Conservation (phyloP, 2,329 filamentous ascomycete genomes). For the Dothideomycetes sp. region DNA sequence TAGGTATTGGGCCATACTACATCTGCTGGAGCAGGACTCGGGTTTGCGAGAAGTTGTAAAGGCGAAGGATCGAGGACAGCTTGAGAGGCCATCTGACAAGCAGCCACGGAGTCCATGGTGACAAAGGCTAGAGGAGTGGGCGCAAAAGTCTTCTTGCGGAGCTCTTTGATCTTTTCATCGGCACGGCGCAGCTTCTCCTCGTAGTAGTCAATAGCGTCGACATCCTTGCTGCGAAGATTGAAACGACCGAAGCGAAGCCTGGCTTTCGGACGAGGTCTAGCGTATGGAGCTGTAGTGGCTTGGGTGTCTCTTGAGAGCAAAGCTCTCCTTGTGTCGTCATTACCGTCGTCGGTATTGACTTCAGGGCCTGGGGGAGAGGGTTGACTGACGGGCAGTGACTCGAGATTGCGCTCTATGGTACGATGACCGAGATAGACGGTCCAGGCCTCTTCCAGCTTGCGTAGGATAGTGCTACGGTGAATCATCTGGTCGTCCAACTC, state of each 20-base stretch:
- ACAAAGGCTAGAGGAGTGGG: conserved; percentile 84
- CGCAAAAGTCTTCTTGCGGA: conserved; percentile 64
- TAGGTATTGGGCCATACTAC: conserved; percentile 97
- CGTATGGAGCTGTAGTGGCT: conserved; percentile 27
- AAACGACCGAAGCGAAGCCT: conserved; percentile 72
- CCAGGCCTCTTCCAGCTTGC: conserved; percentile 74
- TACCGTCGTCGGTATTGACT: conserved; percentile 16
- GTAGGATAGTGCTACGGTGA: conserved; percentile 52
- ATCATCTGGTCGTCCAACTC: conserved; percentile 65
- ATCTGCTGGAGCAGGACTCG: conserved; percentile 79
- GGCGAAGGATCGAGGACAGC: conserved; percentile 86
- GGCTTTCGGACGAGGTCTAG: conserved; percentile 50
- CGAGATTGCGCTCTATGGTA: conserved; percentile 35
- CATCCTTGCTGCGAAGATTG: conserved; percentile 56
- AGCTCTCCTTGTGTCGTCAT: conserved; percentile 41
- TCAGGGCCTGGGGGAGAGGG: conserved; percentile 26
- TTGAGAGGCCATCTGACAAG: conserved; percentile 90
- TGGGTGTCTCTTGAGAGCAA: conserved; percentile 38
- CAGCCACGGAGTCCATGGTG: conserved; percentile 91
- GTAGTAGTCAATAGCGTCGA: conserved; percentile 92
- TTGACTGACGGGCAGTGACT: conserved; percentile 40
- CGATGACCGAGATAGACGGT: conserved; percentile 59
- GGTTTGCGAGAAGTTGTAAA: conserved; percentile 70
- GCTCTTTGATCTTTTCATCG: conserved; percentile 60
- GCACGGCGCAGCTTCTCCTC: conserved; percentile 71